Conservation (phyloP, 2,329 filamentous ascomycete genomes). For the Penicillium aurantiogriseum region DNA sequence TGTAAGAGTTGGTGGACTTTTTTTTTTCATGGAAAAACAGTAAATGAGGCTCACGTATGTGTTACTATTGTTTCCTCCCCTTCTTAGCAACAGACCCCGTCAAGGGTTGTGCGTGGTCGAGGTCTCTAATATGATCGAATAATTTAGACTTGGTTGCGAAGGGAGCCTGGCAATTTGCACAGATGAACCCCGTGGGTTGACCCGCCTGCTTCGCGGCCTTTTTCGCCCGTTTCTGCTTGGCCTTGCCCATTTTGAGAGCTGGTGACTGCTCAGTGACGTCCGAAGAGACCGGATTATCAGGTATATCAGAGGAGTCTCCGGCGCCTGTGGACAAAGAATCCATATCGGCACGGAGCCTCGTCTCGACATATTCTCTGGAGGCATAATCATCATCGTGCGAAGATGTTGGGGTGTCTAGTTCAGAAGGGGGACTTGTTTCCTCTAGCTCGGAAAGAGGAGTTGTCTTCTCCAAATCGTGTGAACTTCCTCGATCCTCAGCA, state of each 20-base stretch:
- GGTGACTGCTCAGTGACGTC: constrained; percentile 22
- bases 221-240: constrained; percentile 54
- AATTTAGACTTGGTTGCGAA: constrained; percentile 74
- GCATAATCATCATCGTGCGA: constrained; percentile 44
- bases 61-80: neutral
- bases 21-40: neutral
- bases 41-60: neutral
- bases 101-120: constrained; percentile 59
- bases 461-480: neutral
- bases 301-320: constrained; percentile 16
- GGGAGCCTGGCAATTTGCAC: constrained; percentile 71
- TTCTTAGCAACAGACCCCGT: neutral
- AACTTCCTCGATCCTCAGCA: neutral
- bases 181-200: constrained; percentile 57
- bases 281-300: constrained; percentile 18
- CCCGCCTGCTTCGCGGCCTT: constrained; percentile 44
- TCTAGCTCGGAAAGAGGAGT: neutral
- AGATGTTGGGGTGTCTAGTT: neutral
- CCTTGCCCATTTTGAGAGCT: constrained; percentile 47
- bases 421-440: neutral
- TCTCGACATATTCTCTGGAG: constrained; percentile 41
- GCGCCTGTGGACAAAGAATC: constrained; percentile 8
- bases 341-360: constrained; percentile 34
- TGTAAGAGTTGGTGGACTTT: neutral
- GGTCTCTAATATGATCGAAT: constrained; percentile 68